Base-by-base conservation (phyloP, 2,329 filamentous ascomycete genomes). In the Fusarium brevicatenulatum region DNA sequence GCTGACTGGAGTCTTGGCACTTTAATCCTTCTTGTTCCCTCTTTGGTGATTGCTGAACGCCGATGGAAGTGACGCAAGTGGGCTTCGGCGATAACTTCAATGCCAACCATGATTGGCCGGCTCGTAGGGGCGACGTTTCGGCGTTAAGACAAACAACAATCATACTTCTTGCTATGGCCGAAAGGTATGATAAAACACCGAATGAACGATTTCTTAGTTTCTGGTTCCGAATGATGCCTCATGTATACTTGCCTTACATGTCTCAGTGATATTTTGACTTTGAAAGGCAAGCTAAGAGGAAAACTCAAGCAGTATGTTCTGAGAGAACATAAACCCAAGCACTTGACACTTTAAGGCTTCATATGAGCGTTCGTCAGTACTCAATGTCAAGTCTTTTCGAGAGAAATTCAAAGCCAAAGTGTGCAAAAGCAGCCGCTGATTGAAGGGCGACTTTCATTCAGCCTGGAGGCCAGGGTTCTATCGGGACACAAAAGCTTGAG, bases 71-170 rank as follows among this genome's bases (percentile, higher is more conserved):
- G 65, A 69, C n/a, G 58, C 30, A 28, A 30, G 52, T 58, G 66
- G 52, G 9, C 15, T 69, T 69, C 66, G 66, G 66, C 42, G 66
- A 69, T 69, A 69, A 69, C 9, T 8, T 16, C 23, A 39, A 18
- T 11, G 4, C 5, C 7, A 39, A 5, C 8, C 21, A 9, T 23
- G 32, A 69, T 70, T 69, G 66, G 66, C 9, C 21, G 7, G 21
- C 16, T 44, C 1, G 6, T 11, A 5, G 12, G 3, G n/a, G 4
- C 25, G 10, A 12, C 5, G 4, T 40, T 69, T 69, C 65, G 66
- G 65, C 65, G 66, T 47, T 69, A 69, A 42, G 11, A n/a, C 5
- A 9, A 13, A 15, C 11, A 25, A 7, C 5, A 23, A 19, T 34
- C 8, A 19, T 12, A 4, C 1, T 18, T 49, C 18, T 49, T n/a